A percentile compares a stretch with the other conserved stretches of the same genome.
Evolutionary conservation across 768 basidiomycete genomes (phyloP).

Genomic region (Termitomyces sp.): DNA sequence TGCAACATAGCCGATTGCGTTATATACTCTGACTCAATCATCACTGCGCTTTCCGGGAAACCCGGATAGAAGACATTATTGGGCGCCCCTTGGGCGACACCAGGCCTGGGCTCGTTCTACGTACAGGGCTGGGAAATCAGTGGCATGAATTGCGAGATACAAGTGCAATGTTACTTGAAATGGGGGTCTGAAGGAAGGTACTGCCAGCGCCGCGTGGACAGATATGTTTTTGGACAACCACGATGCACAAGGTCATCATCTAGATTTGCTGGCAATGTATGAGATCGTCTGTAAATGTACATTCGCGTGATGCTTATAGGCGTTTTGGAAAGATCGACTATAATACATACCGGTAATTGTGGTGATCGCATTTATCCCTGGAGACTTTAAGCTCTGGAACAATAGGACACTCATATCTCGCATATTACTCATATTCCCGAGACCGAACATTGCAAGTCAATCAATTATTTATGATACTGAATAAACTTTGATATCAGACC

Average conservation of each 20-base stretch:
- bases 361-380: too few species aligned
- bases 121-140: background rate
- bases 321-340: too few species aligned
- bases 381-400: too few species aligned
- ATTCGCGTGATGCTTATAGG: too few species aligned
- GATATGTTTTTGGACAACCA: background rate
- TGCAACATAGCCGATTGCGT: constrained; percentile 13
- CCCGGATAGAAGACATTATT: background rate
- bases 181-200: constrained; percentile 14
- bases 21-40: background rate
- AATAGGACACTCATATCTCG: too few species aligned
- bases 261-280: too few species aligned
- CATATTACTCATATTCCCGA: background rate
- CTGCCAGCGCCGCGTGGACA: constrained; percentile 1
- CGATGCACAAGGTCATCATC: background rate
- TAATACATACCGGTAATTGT: too few species aligned
- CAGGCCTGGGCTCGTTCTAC: background rate
- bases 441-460: too few species aligned
- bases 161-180: background rate
- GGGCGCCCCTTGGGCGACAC: background rate
- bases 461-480: too few species aligned
- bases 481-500: too few species aligned
- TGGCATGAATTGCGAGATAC: too few species aligned
- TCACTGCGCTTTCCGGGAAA: background rate
- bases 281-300: too few species aligned